Conservation (phyloP, 768 basidiomycete species). For the Flagelloscypha sp. region DNA sequence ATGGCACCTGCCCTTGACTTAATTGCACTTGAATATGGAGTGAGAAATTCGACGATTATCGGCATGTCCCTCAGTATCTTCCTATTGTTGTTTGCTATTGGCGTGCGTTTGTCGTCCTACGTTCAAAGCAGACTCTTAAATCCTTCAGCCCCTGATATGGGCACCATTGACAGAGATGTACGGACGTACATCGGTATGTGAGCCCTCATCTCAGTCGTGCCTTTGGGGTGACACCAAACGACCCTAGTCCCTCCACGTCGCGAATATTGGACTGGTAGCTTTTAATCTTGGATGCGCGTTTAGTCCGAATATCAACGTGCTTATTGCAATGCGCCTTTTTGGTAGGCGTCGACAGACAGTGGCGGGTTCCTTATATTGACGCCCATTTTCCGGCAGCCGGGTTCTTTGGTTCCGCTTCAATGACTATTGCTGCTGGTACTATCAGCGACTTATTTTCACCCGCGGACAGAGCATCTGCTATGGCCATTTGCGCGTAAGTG, state of each 20-base stretch:
- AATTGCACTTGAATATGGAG: conserved; percentile 41
- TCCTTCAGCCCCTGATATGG: conserved; percentile 19
- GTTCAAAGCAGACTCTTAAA: background rate
- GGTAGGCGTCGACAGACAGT: conserved; percentile 23
- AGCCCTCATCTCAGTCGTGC: conserved; percentile 2
- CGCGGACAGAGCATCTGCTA: conserved; percentile 47
- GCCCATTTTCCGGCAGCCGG: conserved; percentile 31
- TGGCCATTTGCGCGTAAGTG: conserved; percentile 43
- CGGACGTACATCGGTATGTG: conserved; percentile 41
- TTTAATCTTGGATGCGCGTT: conserved; percentile 54
- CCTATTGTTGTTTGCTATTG: conserved; percentile 55
- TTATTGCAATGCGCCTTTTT: conserved; percentile 50
- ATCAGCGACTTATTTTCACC: conserved; percentile 51
- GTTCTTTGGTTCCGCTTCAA: conserved; percentile 44
- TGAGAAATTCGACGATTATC: conserved; percentile 42
- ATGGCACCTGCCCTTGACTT: conserved; percentile 63
- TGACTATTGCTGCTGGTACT: conserved; percentile 44
- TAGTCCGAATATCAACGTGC: conserved; percentile 31
- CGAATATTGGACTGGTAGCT: conserved; percentile 39
- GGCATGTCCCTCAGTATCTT: conserved; percentile 58
- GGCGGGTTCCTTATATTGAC: background rate
- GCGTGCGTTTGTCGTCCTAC: no score
- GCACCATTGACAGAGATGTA: conserved; percentile 44
- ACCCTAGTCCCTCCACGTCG: conserved; percentile 43
- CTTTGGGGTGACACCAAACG: background rate